Evolutionary conservation across 768 basidiomycete genomes (phyloP).

Genomic region (Wakefieldia striispora): DNA sequence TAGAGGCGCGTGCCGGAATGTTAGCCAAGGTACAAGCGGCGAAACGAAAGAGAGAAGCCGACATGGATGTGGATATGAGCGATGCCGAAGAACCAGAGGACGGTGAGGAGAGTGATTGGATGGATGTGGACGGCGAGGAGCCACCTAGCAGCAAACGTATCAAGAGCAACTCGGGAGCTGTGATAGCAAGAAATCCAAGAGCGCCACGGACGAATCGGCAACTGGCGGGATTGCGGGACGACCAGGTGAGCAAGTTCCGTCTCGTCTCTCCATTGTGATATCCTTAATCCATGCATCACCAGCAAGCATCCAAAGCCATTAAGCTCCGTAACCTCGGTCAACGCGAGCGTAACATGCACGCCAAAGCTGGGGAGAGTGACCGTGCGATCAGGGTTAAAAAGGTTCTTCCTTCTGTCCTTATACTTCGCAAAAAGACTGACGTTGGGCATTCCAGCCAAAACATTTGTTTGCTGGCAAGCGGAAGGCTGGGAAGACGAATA

Average conservation of each 20-base stretch:
- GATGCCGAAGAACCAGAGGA: slow-evolving; percentile 35
- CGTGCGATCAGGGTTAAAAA: slow-evolving; percentile 79
- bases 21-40: slow-evolving; percentile 71
- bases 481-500: slow-evolving; percentile 78
- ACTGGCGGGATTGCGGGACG: slow-evolving; percentile 76
- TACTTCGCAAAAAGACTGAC: background rate
- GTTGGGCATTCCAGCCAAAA: slow-evolving; percentile 58
- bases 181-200: slow-evolving; percentile 47
- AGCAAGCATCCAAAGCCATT: slow-evolving; percentile 81
- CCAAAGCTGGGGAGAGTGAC: slow-evolving; percentile 90
- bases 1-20: slow-evolving; percentile 85
- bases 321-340: slow-evolving; percentile 86
- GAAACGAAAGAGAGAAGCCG: slow-evolving; percentile 58
- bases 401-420: slow-evolving; percentile 46
- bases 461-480: slow-evolving; percentile 86
- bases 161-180: slow-evolving; percentile 61
- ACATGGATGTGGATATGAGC: slow-evolving; percentile 61
- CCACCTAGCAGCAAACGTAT: slow-evolving; percentile 54
- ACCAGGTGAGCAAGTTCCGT: slow-evolving; percentile 42
- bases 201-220: slow-evolving; percentile 71
- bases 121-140: slow-evolving; percentile 54
- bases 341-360: slow-evolving; percentile 81
- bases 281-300: slow-evolving; percentile 2
- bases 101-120: slow-evolving; percentile 46
- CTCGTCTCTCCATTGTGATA: background rate